Evolutionary conservation across 129 eudicot genomes (phyloP), one percentile per base, ranked within the genome.

Genomic region (Lonicera japonica): DNA sequence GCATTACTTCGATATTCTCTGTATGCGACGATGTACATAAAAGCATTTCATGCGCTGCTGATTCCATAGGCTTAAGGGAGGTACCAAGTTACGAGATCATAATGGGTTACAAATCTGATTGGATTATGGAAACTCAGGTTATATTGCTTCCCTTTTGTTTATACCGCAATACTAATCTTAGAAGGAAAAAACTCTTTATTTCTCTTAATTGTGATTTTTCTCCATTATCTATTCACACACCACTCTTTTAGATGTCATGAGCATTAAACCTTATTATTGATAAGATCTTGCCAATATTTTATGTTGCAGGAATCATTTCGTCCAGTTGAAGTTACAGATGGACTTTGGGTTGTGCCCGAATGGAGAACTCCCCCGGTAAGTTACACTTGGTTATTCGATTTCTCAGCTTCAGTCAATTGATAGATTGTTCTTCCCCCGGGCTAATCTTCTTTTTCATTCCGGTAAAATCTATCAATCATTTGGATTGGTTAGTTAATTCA

Each of bases 301-400:
- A n/a, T 59, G 62, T 57, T 76, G 48, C 85, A 90, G 97, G 95
- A 86, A 63, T 83, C 94, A 39, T 90, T 90, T 70, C 71, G 73
- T 70, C 97, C 95, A 12, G 75, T 90, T 70, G 77, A 90, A 84
- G 84, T 90, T 47, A 70, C 70, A 41, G 81, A 86, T 48, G 86
- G 94, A 40, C 75, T 90, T 46, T 90, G 97, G 97, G 77, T 90
- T 65, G 90, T 90, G 50, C 97, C 97, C 5, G 94, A 90, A 77
- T 90, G 97, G 97, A 75, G 69, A 68, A 72, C 82, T 46, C 89
- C 95, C 65, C 95, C 95, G 18, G 97, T 89, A 86, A 58, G 88
- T 36, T 58, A 62, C 62, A 62, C 47, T 46, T 41, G 21, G 56
- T 51, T 29, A 56, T 70, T 54, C 22, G 39, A 19, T 64, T 20